Evolutionary conservation across 345 rosid genomes (phyloP).

Genomic region (Noccaea caerulescens): DNA sequence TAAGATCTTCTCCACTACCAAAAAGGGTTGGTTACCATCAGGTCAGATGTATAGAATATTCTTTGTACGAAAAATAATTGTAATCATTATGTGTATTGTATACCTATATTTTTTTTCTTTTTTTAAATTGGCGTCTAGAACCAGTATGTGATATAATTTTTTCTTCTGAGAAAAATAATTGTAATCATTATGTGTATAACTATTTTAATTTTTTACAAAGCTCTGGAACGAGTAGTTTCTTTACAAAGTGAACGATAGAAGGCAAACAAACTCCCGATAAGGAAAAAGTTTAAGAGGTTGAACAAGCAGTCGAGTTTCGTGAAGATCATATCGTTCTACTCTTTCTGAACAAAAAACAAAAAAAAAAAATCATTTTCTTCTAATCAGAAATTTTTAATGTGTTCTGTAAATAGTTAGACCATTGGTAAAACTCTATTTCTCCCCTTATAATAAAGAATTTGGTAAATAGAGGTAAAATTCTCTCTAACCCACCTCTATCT

Average conservation of each 20-base stretch:
- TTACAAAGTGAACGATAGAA: background rate
- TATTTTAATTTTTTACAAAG: background rate
- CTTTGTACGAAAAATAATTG: constrained; percentile 25
- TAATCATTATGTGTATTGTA: constrained; percentile 21
- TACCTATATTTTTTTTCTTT: background rate
- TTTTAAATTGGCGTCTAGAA: constrained; percentile 26
- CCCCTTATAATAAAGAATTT: too few species aligned
- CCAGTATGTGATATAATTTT: background rate
- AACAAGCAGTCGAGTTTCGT: background rate
- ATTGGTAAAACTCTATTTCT: too few species aligned
- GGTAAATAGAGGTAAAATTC: too few species aligned
- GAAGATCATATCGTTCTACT: background rate
- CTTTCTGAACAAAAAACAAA: too few species aligned
- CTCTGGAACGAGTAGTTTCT: constrained; percentile 11
- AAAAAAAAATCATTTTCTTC: background rate
- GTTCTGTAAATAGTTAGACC: background rate
- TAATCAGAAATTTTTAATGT: background rate
- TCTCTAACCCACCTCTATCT: too few species aligned
- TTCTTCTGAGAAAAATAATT: too few species aligned
- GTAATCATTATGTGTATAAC: too few species aligned
- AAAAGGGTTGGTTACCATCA: constrained; percentile 38
- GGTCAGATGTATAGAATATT: constrained; percentile 29
- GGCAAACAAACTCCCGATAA: background rate
- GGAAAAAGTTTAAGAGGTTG: background rate
- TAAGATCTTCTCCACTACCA: constrained; percentile 42